Evolutionary conservation across 176 grass and related monocot genomes (phyloP).

Genomic region (Musa beccarii): DNA sequence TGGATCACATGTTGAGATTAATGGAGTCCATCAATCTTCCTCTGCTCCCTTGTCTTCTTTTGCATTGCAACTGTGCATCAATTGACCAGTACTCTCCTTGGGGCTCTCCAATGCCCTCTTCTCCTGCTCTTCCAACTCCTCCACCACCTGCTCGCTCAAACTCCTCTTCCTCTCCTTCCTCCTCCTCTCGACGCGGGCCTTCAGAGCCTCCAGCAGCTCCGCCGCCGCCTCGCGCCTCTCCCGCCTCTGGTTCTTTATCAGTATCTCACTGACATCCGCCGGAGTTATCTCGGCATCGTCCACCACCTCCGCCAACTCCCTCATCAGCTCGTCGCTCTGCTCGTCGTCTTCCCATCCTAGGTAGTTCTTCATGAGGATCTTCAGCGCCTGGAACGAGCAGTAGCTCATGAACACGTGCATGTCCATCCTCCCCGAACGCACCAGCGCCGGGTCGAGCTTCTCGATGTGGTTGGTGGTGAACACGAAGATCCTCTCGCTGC

Average conservation of each 20-base stretch:
- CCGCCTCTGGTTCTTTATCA: slow-evolving; percentile 55
- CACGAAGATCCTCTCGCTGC: slow-evolving; percentile 71
- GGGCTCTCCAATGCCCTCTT: slow-evolving; percentile 14
- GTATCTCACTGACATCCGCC: slow-evolving; percentile 52
- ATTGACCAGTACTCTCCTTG: not conserved
- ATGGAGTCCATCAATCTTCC: not conserved
- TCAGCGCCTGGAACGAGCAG: slow-evolving; percentile 53
- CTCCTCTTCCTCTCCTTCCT: not conserved
- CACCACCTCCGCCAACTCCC: slow-evolving; percentile 22
- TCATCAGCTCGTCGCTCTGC: slow-evolving; percentile 41
- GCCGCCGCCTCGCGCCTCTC: slow-evolving; percentile 25
- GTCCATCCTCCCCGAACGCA: slow-evolving; percentile 83
- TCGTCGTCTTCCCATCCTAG: slow-evolving; percentile 36
- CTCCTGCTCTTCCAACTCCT: slow-evolving; percentile 32
- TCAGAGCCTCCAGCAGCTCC: slow-evolving; percentile 37
- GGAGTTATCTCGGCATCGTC: slow-evolving; percentile 32
- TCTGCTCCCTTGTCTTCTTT: slow-evolving; percentile 18
- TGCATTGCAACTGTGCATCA: not conserved
- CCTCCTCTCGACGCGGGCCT: not conserved
- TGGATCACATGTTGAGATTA: not conserved
- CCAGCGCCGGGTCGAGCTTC: slow-evolving; percentile 56
- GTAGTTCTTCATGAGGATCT: slow-evolving; percentile 64
- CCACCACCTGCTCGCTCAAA: not conserved
- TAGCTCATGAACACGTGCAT: slow-evolving; percentile 91
- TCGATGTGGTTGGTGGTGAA: slow-evolving; percentile 96